Conservation (phyloP, 345 rosid species). For the Salix purpurea region DNA sequence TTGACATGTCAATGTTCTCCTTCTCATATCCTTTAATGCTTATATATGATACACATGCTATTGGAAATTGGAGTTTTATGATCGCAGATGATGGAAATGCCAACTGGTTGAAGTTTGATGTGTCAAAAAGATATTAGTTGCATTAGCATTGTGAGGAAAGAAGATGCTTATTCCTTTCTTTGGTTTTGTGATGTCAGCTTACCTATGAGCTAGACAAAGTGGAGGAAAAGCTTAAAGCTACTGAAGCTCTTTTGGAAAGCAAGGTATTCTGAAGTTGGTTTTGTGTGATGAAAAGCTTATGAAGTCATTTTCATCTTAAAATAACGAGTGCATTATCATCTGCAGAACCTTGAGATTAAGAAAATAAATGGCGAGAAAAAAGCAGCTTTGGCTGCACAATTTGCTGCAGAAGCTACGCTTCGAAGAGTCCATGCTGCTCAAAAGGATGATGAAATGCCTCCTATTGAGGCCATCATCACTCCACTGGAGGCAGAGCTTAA, state of each 20-base stretch:
- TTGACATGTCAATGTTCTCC: background rate
- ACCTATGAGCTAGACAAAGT: slow-evolving; percentile 38
- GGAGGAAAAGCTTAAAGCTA: slow-evolving; percentile 42
- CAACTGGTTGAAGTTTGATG: background rate
- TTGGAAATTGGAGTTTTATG: background rate
- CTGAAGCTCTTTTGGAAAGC: slow-evolving; percentile 44
- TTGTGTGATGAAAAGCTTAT: background rate
- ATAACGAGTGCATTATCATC: background rate
- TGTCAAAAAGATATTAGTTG: background rate
- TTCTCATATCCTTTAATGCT: background rate
- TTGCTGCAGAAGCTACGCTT: slow-evolving; percentile 52
- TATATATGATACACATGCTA: background rate
- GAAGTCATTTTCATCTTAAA: background rate
- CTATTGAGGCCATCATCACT: slow-evolving; percentile 49
- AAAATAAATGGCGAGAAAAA: slow-evolving; percentile 46
- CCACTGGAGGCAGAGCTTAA: slow-evolving; percentile 52
- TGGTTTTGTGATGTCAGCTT: slow-evolving; percentile 21
- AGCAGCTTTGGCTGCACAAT: slow-evolving; percentile 46
- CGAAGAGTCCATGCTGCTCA: slow-evolving; percentile 54
- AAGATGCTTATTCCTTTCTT: slow-evolving; percentile 4
- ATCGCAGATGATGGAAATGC: background rate
- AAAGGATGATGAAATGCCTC: slow-evolving; percentile 55
- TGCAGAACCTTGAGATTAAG: slow-evolving; percentile 48
- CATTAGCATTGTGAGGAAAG: background rate
- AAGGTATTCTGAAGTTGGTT: slow-evolving; percentile 27